Evolutionary conservation across 345 rosid genomes (phyloP).

Genomic region (Murraya koenigii): DNA sequence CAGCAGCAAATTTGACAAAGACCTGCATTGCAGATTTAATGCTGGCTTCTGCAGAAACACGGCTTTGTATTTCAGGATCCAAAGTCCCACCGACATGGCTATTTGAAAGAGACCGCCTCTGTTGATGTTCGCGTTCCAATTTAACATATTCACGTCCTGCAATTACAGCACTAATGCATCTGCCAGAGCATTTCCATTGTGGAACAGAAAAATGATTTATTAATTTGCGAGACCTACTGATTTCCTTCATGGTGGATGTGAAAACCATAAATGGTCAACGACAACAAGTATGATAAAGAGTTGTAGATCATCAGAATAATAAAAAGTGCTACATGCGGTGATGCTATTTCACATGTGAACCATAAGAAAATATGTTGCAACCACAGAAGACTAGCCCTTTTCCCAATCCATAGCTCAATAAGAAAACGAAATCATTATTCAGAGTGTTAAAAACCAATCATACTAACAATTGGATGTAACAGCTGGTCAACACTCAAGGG

Average conservation of each 20-base stretch:
- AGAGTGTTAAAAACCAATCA: not conserved
- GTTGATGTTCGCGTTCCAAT: slow-evolving; percentile 84
- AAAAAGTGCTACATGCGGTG: not conserved
- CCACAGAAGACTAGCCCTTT: not conserved
- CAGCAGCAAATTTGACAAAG: slow-evolving; percentile 84
- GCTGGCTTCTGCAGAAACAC: slow-evolving; percentile 80
- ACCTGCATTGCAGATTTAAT: slow-evolving; percentile 91
- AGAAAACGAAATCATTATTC: not conserved
- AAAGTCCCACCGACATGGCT: slow-evolving; percentile 61
- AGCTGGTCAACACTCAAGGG: not conserved
- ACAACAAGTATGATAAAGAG: not conserved
- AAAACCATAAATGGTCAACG: not conserved
- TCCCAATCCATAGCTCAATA: not conserved
- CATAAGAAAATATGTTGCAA: not conserved
- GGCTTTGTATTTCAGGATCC: slow-evolving; percentile 66
- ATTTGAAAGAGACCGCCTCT: slow-evolving; percentile 62
- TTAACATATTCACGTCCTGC: slow-evolving; percentile 86
- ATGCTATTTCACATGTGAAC: not conserved
- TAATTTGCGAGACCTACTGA: not conserved
- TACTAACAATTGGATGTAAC: not conserved
- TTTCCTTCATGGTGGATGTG: not conserved
- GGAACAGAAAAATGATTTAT: not conserved
- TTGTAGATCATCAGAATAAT: not conserved
- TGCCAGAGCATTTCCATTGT: slow-evolving; percentile 33
- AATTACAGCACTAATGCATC: slow-evolving; percentile 88